Evolutionary conservation across 1,284 basidiomycete genomes (phyloP).

Genomic region (Malassezia sympodialis): DNA sequence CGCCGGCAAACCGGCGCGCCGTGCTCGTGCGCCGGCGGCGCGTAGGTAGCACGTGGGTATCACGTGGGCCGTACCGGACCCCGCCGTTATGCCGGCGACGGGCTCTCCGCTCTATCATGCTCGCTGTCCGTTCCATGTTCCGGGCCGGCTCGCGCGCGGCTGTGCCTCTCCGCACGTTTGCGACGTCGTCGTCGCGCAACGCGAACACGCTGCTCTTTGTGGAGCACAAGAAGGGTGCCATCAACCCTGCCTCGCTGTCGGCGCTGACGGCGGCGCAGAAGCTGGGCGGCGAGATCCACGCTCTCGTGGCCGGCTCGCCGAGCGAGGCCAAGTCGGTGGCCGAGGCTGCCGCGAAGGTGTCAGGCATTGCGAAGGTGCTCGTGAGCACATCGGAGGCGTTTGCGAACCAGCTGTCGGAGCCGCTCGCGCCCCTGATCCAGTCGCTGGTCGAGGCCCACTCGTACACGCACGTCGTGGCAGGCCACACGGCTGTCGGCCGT

Average conservation of each 20-base stretch:
- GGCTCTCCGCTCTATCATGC: slow-evolving; percentile 18
- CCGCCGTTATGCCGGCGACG: slow-evolving; percentile 10
- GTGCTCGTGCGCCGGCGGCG: neutral
- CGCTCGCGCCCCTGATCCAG: slow-evolving; percentile 54
- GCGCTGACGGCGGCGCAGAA: slow-evolving; percentile 78
- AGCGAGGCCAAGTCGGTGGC: slow-evolving; percentile 62
- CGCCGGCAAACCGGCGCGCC: neutral
- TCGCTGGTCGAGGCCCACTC: slow-evolving; percentile 51
- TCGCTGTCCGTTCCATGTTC: slow-evolving; percentile 21
- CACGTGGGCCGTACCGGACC: slow-evolving; percentile 7
- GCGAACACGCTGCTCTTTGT: slow-evolving; percentile 65
- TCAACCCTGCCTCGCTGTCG: slow-evolving; percentile 75
- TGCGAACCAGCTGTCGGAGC: slow-evolving; percentile 41
- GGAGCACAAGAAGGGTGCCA: slow-evolving; percentile 71
- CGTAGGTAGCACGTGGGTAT: slow-evolving; percentile 9
- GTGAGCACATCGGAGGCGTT: slow-evolving; percentile 52
- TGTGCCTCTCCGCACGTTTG: slow-evolving; percentile 26
- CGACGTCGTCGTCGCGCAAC: slow-evolving; percentile 31
- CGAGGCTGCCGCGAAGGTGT: slow-evolving; percentile 66
- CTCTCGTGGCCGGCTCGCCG: slow-evolving; percentile 69
- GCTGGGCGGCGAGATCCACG: slow-evolving; percentile 73
- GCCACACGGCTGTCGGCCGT: slow-evolving; percentile 66
- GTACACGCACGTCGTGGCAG: slow-evolving; percentile 74
- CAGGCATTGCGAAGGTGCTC: slow-evolving; percentile 52
- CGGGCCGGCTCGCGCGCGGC: slow-evolving; percentile 8